Base-by-base conservation (phyloP, 345 rosid genomes). In the Populus davidiana region DNA sequence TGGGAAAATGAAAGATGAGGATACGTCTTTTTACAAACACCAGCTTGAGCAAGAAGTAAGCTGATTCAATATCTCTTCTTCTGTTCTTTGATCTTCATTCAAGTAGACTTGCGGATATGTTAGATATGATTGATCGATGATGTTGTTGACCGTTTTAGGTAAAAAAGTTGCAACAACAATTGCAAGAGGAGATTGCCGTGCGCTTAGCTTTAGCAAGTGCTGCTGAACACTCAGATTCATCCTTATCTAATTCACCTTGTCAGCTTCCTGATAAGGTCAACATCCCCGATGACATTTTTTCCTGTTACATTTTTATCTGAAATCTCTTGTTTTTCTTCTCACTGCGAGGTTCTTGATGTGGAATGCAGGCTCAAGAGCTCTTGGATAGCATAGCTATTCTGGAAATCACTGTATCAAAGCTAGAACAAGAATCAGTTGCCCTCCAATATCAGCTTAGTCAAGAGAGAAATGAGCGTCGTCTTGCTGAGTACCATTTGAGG, bases 41-140 rank as follows among this genome's bases (percentile, higher is more conserved):
- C 89, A 89, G 87, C 98, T 94, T 54, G 94, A 92, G 85, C 86
- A 94, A 90, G 98, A 92, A 76, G 98, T 92, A 84, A 88, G 97
- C 83, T 49, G 70, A 17, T 71, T 80, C 41, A 25, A 31, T 44
- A 18, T 47, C 56, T 73, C 71, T 63, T 18, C 56, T 56, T 33
- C 11, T 39, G 29, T 52, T 14, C 11, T 70, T 23, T 62, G 25
- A 17, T 52, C 36, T 59, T 50, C 10, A 17, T 62, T 85, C 44
- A 52, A 7, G 41, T 29, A 47, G 25, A 39, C n/a, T 31, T 73
- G 21, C 52, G 5, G 12, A 56, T 73, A 13, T 18, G 8, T 67
- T 72, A 50, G 56, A 29, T 67, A n/a, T 29, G 13, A 12, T 21
- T 2, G 23, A 18, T 27, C 2, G 11, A 23, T 54, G 8, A 13